phyloP scores from a whole-genome alignment of 2,329 filamentous ascomycete genomes.

The Colletotrichum trifolii region DNA sequence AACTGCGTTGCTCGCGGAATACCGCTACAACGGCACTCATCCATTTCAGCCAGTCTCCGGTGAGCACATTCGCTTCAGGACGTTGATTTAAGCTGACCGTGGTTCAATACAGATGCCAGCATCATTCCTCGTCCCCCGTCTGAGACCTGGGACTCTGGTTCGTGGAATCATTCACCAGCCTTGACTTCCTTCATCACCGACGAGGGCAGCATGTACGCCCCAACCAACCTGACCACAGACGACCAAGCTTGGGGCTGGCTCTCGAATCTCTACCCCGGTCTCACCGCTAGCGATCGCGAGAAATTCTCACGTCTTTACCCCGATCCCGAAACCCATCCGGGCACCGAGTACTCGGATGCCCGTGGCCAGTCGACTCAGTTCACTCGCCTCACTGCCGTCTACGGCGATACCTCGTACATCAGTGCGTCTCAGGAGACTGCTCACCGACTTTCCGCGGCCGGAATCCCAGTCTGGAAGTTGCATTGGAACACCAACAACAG shows the following conservation, averaged over 20 bases:
- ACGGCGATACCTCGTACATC: conserved; percentile 24
- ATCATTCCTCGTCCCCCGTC: conserved; percentile 24
- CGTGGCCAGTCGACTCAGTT: conserved; percentile 23
- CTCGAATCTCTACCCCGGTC: conserved; percentile 13
- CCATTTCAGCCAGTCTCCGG: conserved; percentile 21
- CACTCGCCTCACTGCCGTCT: conserved; percentile 3
- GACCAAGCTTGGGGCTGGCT: conserved; percentile 21
- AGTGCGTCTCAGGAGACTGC: conserved; percentile 13
- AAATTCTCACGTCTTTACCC: conserved; percentile 14
- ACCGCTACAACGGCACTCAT: conserved; percentile 18
- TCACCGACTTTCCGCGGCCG: conserved; percentile 1
- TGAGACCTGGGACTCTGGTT: conserved; percentile 10
- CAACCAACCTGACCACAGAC: conserved; percentile 23
- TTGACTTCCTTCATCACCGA: conserved; percentile 18
- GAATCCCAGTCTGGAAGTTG: conserved; percentile 48
- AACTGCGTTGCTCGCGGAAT: conserved; percentile 7
- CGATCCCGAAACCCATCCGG: conserved; percentile 2
- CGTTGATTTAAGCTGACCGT: neutral
- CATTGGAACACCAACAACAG: conserved; percentile 52
- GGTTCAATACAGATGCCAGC: neutral
- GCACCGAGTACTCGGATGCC: conserved; percentile 5
- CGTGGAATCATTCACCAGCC: conserved; percentile 16
- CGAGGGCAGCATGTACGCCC: conserved; percentile 22
- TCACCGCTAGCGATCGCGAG: conserved; percentile 8
- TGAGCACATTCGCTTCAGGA: neutral